phyloP scores from a whole-genome alignment of 306 rosid species.

The Quercus variabilis region DNA sequence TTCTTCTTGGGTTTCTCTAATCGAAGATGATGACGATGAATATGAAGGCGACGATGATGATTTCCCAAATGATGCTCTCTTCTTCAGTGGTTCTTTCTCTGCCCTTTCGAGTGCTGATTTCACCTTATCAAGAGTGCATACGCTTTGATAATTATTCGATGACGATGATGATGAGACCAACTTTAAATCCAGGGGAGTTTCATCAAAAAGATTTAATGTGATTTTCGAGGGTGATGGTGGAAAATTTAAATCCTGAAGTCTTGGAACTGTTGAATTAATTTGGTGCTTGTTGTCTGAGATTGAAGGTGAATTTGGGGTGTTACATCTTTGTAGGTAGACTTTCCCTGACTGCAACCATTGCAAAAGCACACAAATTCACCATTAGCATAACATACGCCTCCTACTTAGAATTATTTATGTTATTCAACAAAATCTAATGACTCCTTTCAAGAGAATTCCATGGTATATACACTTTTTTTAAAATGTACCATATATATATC shows the following conservation, averaged over 20 bases:
- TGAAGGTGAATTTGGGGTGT: slow-evolving; percentile 28
- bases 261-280: slow-evolving; percentile 40
- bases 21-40: slow-evolving; percentile 63
- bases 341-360: slow-evolving; percentile 75
- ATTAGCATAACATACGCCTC: not conserved
- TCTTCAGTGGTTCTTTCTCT: slow-evolving; percentile 74
- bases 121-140: slow-evolving; percentile 93
- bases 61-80: slow-evolving; percentile 51
- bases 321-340: slow-evolving; percentile 69
- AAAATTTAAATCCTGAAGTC: slow-evolving; percentile 65
- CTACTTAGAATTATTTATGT: no score
- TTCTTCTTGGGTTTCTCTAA: slow-evolving; percentile 61
- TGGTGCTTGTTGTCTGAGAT: slow-evolving; percentile 35
- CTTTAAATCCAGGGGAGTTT: slow-evolving; percentile 62
- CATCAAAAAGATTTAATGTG: slow-evolving; percentile 65
- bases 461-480: no score
- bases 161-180: slow-evolving; percentile 45
- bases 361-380: not conserved
- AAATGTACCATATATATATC: no score
- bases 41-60: slow-evolving; percentile 53
- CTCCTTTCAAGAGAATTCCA: no score
- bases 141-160: slow-evolving; percentile 66
- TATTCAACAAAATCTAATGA: no score
- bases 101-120: slow-evolving; percentile 91
- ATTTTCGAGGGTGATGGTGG: slow-evolving; percentile 60